Evolutionary conservation across 1,139 yeast species (phyloP), one percentile per base, ranked within the genome.

Genomic region (Candida mesenterica): DNA sequence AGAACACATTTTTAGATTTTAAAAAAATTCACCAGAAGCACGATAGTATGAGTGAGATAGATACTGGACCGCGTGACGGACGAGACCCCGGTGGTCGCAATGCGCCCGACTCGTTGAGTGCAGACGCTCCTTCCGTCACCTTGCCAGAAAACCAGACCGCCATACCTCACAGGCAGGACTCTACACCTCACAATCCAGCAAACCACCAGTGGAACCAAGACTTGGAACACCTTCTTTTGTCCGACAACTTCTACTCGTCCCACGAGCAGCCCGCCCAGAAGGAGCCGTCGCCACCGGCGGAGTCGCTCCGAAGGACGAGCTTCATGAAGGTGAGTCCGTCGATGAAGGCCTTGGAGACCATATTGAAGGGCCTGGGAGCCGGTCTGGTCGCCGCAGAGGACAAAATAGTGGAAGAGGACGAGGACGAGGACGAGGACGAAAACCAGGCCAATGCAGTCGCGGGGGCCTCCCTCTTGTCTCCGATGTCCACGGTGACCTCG

Each of bases 291-390:
- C 20, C 28, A 24, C 12, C 22, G 26, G 14, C 3, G 4, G 23
- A 27, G 13, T 13, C 15, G 15, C 12, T 30, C 19, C 44, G 43
- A 12, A 42, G 49, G 51, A 72, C 81, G 2, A 61, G 72, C 31
- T 68, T 75, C 28, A 73, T 77, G 71, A 65, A 65, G 32, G 62
- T 62, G 22, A 74, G 79, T 30, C 82, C 82, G 5, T 72, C 79
- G 27, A 65, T 77, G 49, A 72, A 70, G 45, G 79, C 79, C 2
- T 57, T 77, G 44, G 79, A 74, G 46, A 60, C 55, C 34, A 71
- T 73, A 15, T 57, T 76, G 33, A 68, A 63, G 38, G 63, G 12
- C 5, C 26, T 10, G 10, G 61, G 40, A 59, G 60, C 32, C 22
- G 12, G 20, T 7, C 28, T 17, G 12, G 25, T 20, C 3, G 14